These are phyloP conservation scores for Schizopora paradoxa DNA, from an alignment of 1,284 basidiomycete genomes.

Conservation along the genomic window DNA sequence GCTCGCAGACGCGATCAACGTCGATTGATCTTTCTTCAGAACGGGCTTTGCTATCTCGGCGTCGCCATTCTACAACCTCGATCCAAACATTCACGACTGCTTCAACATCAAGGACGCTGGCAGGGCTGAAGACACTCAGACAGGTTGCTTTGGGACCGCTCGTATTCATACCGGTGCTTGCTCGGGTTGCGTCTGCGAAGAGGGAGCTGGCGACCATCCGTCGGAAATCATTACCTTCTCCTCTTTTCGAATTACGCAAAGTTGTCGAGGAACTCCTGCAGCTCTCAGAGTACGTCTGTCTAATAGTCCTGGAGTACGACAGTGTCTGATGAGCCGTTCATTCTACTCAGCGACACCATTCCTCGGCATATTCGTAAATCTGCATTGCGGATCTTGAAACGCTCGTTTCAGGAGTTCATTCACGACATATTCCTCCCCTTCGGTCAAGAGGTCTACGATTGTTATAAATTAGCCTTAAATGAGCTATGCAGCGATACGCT, in stretches of 20 bases:
- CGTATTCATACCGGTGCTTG: slow-evolving; percentile 5
- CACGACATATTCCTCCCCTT: slow-evolving; percentile 10
- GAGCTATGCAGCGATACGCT: slow-evolving; percentile 14
- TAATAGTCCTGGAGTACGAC: neutral
- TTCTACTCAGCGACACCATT: slow-evolving; percentile 7
- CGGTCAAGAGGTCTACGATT: slow-evolving; percentile 5
- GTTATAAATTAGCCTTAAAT: neutral
- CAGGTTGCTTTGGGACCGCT: slow-evolving; percentile 7
- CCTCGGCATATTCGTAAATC: slow-evolving; percentile 13
- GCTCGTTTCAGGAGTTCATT: slow-evolving; percentile 10
- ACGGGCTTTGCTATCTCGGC: neutral
- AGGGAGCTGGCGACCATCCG: slow-evolving; percentile 4
- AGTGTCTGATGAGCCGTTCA: neutral
- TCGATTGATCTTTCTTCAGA: too few relatives aligned
- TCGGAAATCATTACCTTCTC: slow-evolving; percentile 1
- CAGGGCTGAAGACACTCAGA: slow-evolving; percentile 5
- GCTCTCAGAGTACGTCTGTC: slow-evolving; percentile 4
- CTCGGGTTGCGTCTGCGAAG: slow-evolving; percentile 13
- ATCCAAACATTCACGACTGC: neutral
- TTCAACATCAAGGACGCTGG: neutral
- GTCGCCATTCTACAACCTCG: neutral
- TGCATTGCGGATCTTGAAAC: slow-evolving; percentile 5
- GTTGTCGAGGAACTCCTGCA: slow-evolving; percentile 13
- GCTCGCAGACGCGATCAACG: too few relatives aligned
- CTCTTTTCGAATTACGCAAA: slow-evolving; percentile 7